Conservation (phyloP, 2,329 filamentous ascomycete species). For the Ophiosphaerella herpotricha region DNA sequence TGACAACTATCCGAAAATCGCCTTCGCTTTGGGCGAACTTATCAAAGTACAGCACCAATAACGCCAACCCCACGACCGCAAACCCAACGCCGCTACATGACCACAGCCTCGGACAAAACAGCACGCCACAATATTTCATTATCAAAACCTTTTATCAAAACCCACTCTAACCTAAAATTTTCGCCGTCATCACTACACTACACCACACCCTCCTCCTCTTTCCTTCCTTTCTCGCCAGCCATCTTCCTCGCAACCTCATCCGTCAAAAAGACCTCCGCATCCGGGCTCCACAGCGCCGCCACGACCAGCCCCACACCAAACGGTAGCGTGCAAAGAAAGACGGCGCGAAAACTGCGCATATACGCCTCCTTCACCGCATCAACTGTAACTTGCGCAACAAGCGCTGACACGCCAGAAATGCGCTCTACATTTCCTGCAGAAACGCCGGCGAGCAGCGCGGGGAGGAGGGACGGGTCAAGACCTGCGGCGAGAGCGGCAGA, state of each 20-base stretch:
- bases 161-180: no score
- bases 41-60: no score
- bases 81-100: no score
- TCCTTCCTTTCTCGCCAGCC: conserved; percentile 29
- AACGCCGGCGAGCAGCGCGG: conserved; percentile 17
- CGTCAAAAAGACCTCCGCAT: conserved; percentile 52
- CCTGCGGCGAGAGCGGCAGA: conserved; percentile 31
- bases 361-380: conserved; percentile 50
- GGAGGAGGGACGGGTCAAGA: conserved; percentile 25
- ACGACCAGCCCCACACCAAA: conserved; percentile 45
- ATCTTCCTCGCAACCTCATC: conserved; percentile 53
- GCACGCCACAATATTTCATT: no score
- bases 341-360: conserved; percentile 49
- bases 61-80: no score
- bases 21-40: no score
- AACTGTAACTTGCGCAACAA: conserved; percentile 37
- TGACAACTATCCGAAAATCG: no score
- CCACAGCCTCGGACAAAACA: no score
- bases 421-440: not conserved
- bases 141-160: no score
- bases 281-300: conserved; percentile 47
- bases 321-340: conserved; percentile 50
- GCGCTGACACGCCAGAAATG: conserved; percentile 32
- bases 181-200: not conserved
- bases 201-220: conserved; percentile 22